These are phyloP conservation scores for Fusarium albidum DNA, from an alignment of 2,329 filamentous ascomycete genomes.

Conservation along the genomic window DNA sequence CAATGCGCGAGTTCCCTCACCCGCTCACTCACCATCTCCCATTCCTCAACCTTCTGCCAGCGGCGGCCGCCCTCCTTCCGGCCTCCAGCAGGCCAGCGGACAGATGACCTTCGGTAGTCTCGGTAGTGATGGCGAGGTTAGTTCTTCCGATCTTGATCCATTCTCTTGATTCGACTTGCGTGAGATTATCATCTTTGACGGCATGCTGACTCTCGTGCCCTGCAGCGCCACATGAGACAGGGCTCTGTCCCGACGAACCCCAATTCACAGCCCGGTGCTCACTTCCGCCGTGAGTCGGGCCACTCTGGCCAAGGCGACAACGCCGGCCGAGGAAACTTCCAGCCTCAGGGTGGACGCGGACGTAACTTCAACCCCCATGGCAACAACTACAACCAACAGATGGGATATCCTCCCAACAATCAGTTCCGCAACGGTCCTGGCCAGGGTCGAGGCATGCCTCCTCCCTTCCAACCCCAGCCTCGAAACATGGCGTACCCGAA, in stretches of 20 bases:
- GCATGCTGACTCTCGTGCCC: conserved; percentile 39
- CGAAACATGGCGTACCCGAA: conserved; percentile 60
- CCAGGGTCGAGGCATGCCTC: conserved; percentile 62
- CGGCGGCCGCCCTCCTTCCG: conserved; percentile 85
- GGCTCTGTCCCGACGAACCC: conserved; percentile 69
- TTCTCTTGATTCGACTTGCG: conserved; percentile 1
- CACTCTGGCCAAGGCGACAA: conserved; percentile 73
- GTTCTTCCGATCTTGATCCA: conserved; percentile 24
- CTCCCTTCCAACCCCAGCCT: conserved; percentile 55
- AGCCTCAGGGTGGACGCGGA: conserved; percentile 58
- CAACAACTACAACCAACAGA: conserved; percentile 56
- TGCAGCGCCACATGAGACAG: conserved; percentile 74
- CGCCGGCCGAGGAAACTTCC: conserved; percentile 64
- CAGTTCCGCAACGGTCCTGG: conserved; percentile 53
- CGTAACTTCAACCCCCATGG: conserved; percentile 56
- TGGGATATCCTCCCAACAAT: conserved; percentile 54
- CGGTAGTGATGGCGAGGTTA: conserved; percentile 80
- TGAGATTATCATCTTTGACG: background rate
- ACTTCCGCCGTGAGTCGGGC: conserved; percentile 86
- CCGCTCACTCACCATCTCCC: conserved; percentile 87
- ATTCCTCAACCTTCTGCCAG: conserved; percentile 88
- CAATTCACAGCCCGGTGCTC: conserved; percentile 70
- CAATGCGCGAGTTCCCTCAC: conserved; percentile 79
- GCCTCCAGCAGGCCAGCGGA: conserved; percentile 70
- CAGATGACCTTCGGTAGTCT: conserved; percentile 87